Evolutionary conservation across 208 protist genomes (phyloP).

Genomic region (Crithidia sp.): DNA sequence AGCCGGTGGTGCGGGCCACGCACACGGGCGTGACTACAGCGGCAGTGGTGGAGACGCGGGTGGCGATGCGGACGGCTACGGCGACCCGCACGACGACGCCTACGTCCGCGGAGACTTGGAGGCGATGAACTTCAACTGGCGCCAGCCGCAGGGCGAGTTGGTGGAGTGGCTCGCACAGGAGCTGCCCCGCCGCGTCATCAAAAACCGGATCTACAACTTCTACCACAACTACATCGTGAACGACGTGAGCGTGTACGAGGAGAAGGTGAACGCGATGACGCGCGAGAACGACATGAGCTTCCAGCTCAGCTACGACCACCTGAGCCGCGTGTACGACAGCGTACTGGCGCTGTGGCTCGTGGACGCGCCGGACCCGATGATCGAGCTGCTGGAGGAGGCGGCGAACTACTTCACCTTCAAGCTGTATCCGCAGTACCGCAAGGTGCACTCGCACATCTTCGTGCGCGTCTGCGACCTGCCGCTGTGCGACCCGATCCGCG

Average conservation of each 20-base stretch:
- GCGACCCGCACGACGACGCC: conserved; percentile 52
- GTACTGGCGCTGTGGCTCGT: conserved; percentile 97
- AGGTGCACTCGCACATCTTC: conserved; percentile 93
- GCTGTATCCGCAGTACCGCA: conserved; percentile 94
- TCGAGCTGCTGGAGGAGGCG: conserved; percentile 97
- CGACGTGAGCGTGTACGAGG: conserved; percentile 82
- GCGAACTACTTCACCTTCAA: conserved; percentile 93
- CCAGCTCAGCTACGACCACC: conserved; percentile 94
- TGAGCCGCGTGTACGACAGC: conserved; percentile 87
- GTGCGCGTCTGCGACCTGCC: conserved; percentile 98
- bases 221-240: conserved; percentile 90
- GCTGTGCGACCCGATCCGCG: conserved; percentile 96
- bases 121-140: conserved; percentile 87
- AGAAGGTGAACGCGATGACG: conserved; percentile 84
- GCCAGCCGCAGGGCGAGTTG: conserved; percentile 83
- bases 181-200: conserved; percentile 82
- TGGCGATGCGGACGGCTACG: conserved; percentile 37
- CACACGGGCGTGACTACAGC: background rate
- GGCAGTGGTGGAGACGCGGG: background rate
- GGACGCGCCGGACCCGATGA: conserved; percentile 96
- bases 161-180: conserved; percentile 92
- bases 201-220: conserved; percentile 93
- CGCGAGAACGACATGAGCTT: conserved; percentile 95
- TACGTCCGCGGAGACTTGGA: conserved; percentile 84
- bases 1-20: conserved; percentile 3